Base-by-base conservation (phyloP, 192 early-diverging fungal species). In the Coemansia sp. region DNA sequence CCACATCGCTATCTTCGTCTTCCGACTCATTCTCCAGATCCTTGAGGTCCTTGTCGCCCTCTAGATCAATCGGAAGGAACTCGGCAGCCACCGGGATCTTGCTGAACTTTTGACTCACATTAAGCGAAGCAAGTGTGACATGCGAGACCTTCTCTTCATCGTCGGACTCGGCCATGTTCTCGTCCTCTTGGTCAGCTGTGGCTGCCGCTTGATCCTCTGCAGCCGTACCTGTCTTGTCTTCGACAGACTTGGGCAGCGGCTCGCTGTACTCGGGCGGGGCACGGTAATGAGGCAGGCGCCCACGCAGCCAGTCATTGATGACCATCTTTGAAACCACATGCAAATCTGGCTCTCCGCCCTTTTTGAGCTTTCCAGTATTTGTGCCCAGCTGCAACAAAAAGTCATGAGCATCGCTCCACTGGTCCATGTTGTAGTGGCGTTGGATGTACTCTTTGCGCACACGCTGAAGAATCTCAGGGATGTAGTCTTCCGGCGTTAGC, bases 231-330 rank as follows among this genome's bases (percentile, higher is more conserved):
- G 21, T 18, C 31, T 63, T 55, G n/a, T 37, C 51, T 6, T 32
- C 69, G 1, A 41, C 49, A 8, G 53, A 9, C n/a, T 43, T 50
- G 21, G 41, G 26, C 23, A 62, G 45, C 7, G 74, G 74, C 48
- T 64, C 64, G 56, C 38, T 62, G 28, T 55, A 76, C 46, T 79
- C 81, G 21, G 92, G 89, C 36, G 97, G 97, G 16, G 85, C 73
- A 2, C 86, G 83, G 70, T 90, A 99, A 81, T 88, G 96, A 20
- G 97, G 97, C 65, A 99, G 91, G 64, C 93, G 92, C 16, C 97
- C 97, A 40, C 97, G 87, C 40, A 97, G 70, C 94, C 94, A 99
- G 79, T 99, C 97, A 79, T 95, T 99, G 60, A 99, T 80, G 9
- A 99, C 85, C 93, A 97, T 99, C 69, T 93, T 93, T 31, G 97